Conservation (phyloP, 257 asterid species). For the Solanum corneliomulleri region DNA sequence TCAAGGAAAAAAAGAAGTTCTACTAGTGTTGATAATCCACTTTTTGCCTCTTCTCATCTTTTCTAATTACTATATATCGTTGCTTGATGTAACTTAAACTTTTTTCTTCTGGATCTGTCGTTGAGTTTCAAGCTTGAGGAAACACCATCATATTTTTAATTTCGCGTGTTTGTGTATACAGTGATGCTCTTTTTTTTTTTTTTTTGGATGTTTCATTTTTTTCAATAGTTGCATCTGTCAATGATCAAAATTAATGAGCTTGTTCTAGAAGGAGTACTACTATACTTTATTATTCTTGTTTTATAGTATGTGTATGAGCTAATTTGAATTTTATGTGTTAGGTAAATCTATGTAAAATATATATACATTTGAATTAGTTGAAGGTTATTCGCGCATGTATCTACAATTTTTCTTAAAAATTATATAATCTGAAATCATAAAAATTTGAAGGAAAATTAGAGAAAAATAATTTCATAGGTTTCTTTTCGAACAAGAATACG, state of each 20-base stretch:
- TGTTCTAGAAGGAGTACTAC: background rate
- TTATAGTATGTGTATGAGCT: background rate
- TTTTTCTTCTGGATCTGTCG: background rate
- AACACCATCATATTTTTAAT: background rate
- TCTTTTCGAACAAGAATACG: background rate
- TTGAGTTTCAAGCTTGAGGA: background rate
- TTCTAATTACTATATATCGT: background rate
- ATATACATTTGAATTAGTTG: background rate
- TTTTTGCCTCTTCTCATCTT: conserved; percentile 31
- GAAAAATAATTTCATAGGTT: too few species aligned
- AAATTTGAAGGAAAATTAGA: too few species aligned
- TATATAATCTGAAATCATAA: too few species aligned
- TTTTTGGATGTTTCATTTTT: background rate
- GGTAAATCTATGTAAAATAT: background rate
- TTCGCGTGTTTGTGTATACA: background rate
- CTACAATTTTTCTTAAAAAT: too few species aligned
- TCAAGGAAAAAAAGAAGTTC: conserved; percentile 47
- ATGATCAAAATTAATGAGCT: background rate
- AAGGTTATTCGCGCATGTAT: too few species aligned
- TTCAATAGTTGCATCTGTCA: background rate
- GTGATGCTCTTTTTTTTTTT: background rate
- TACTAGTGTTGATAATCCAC: conserved; percentile 34
- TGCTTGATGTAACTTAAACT: conserved; percentile 10
- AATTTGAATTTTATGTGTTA: background rate
- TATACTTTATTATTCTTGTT: background rate